Conservation (phyloP, 352 stramenopile genomes). For the Globisporangium perplexum region DNA sequence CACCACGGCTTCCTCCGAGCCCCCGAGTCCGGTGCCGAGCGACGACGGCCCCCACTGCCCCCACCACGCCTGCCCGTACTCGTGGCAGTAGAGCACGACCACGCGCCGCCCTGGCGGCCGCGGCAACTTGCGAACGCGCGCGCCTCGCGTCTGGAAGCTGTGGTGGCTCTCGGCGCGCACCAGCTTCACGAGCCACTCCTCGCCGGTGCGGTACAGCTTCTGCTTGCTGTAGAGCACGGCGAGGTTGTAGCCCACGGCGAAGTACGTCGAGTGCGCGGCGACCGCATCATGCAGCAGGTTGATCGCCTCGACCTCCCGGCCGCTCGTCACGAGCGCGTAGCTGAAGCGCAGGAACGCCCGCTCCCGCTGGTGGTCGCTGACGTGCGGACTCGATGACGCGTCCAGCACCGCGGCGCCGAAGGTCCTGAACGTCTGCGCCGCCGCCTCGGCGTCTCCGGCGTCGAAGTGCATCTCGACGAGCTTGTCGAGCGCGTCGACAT, state of each 20-base stretch:
- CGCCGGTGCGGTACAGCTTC: constrained; percentile 19
- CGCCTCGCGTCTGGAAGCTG: constrained; percentile 20
- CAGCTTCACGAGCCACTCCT: constrained; percentile 26
- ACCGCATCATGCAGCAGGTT: constrained; percentile 22
- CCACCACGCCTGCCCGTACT: constrained; percentile 91
- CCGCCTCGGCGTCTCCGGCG: background rate
- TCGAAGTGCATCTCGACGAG: constrained; percentile 20
- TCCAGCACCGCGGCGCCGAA: constrained; percentile 15
- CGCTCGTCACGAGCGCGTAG: constrained; percentile 27
- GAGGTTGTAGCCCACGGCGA: constrained; percentile 48
- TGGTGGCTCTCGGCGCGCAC: constrained; percentile 28
- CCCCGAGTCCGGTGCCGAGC: constrained; percentile 62
- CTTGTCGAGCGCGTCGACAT: constrained; percentile 19
- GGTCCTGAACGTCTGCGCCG: constrained; percentile 18
- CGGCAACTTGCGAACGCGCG: constrained; percentile 21
- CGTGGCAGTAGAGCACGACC: constrained; percentile 88
- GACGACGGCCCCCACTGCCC: constrained; percentile 80
- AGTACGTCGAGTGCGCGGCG: constrained; percentile 21
- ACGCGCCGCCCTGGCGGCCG: constrained; percentile 24
- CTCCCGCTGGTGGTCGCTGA: constrained; percentile 18
- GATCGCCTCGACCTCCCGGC: constrained; percentile 23
- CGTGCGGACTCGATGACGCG: background rate
- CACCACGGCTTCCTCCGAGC: constrained; percentile 90
- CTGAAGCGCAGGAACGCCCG: constrained; percentile 31
- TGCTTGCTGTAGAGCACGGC: constrained; percentile 30